phyloP scores from a whole-genome alignment of 805 yeast genomes.

The Ogataea pini region DNA sequence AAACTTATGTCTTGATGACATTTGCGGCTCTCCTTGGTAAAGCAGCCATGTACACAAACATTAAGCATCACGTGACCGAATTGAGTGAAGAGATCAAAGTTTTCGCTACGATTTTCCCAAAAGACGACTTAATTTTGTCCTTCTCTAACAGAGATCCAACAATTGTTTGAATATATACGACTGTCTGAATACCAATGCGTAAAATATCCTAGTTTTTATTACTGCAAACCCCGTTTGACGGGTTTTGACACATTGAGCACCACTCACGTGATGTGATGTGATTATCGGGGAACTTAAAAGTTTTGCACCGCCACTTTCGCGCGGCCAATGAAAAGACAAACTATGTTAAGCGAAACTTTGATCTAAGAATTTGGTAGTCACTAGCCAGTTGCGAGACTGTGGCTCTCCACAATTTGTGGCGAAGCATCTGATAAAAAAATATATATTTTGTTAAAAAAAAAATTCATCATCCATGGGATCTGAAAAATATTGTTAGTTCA shows the following conservation, averaged over 20 bases:
- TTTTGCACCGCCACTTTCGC: conserved; percentile 16
- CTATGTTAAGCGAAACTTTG: conserved; percentile 9
- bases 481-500: not conserved
- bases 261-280: conserved; percentile 17
- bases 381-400: conserved; percentile 14
- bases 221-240: conserved; percentile 8
- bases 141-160: conserved; percentile 68
- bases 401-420: conserved; percentile 14
- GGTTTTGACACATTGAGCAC: conserved; percentile 10
- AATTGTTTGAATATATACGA: conserved; percentile 3
- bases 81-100: conserved; percentile 90
- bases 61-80: conserved; percentile 80
- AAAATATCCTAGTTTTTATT: too few relatives aligned
- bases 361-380: not conserved
- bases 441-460: not conserved
- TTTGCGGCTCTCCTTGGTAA: conserved; percentile 91
- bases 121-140: conserved; percentile 84
- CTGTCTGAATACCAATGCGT: conserved; percentile 8
- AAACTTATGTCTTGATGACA: conserved; percentile 87
- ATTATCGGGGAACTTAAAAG: not conserved
- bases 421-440: not conserved
- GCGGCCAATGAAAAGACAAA: conserved; percentile 8
- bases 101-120: conserved; percentile 97
- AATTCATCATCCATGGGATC: not conserved
- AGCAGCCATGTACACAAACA: conserved; percentile 76